These are phyloP conservation scores for Veloporphyrellus conicus DNA, from an alignment of 1,284 basidiomycete genomes.

Conservation along the genomic window DNA sequence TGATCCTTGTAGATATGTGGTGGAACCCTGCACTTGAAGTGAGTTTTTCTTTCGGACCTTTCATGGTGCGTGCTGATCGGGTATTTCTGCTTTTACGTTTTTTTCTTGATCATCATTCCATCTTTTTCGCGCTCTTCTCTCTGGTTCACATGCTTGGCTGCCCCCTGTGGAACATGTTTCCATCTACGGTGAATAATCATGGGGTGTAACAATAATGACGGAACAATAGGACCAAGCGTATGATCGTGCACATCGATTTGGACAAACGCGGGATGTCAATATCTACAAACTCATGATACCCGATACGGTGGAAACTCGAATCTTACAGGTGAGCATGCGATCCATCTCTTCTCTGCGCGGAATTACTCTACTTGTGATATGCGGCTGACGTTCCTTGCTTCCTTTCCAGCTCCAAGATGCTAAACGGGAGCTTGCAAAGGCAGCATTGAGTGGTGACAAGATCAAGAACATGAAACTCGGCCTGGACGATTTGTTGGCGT, in stretches of 20 bases:
- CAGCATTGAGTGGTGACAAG: constrained; percentile 85
- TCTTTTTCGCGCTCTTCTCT: background rate
- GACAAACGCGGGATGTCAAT: constrained; percentile 82
- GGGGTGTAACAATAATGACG: background rate
- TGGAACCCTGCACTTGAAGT: constrained; percentile 90
- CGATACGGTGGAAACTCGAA: constrained; percentile 87
- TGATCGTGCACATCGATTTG: constrained; percentile 87
- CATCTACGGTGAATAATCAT: constrained; percentile 1
- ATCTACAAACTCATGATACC: constrained; percentile 93
- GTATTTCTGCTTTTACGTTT: background rate
- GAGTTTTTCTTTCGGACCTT: constrained; percentile 8
- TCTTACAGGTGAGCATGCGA: constrained; percentile 62
- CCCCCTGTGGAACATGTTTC: background rate
- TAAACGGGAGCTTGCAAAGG: constrained; percentile 81
- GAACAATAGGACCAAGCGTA: constrained; percentile 80
- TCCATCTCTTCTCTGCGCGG: too few relatives aligned
- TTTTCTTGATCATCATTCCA: background rate
- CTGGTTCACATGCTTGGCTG: background rate
- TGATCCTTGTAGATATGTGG: constrained; percentile 91
- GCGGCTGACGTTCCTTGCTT: too few relatives aligned
- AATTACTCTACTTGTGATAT: too few relatives aligned
- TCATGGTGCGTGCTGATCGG: constrained; percentile 11
- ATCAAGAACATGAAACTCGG: constrained; percentile 82
- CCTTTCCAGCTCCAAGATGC: constrained; percentile 67
- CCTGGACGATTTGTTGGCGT: constrained; percentile 75